A percentile compares a stretch with the other conserved stretches of the same genome.
Evolutionary conservation across 305 asterid genomes (phyloP).

Genomic region (Striga hermonthica): DNA sequence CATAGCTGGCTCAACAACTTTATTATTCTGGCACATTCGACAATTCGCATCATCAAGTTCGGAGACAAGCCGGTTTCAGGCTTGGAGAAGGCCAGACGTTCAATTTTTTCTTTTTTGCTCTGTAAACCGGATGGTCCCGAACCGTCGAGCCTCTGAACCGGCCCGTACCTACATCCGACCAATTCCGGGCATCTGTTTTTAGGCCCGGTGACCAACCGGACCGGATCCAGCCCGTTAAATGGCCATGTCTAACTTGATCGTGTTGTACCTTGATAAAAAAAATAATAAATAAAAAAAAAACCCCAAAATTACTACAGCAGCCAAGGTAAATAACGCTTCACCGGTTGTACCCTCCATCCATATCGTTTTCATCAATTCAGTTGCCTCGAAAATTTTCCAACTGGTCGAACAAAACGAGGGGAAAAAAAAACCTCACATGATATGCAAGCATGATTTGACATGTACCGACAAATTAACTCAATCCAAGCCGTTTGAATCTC

Average conservation of each 20-base stretch:
- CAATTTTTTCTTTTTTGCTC: too few species aligned
- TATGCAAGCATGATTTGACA: slow-evolving; percentile 23
- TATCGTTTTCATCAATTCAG: slow-evolving; percentile 21
- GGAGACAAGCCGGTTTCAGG: too few species aligned
- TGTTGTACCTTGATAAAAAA: neutral
- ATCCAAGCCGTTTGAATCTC: slow-evolving; percentile 39
- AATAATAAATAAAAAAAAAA: neutral
- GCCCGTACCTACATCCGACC: too few species aligned
- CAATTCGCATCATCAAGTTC: too few species aligned
- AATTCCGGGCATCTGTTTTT: too few species aligned
- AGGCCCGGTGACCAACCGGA: too few species aligned
- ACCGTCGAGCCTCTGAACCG: too few species aligned
- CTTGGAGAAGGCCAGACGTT: too few species aligned
- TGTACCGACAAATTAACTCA: slow-evolving; percentile 27
- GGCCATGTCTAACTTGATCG: too few species aligned
- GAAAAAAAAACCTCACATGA: slow-evolving; percentile 30
- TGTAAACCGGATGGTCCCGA: too few species aligned
- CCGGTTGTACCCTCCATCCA: slow-evolving; percentile 27
- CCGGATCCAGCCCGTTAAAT: too few species aligned
- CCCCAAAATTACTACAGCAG: slow-evolving; percentile 11
- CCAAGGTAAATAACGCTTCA: slow-evolving; percentile 19
- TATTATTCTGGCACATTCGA: neutral
- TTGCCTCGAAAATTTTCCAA: neutral
- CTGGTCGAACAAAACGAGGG: neutral
- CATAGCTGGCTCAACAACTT: slow-evolving; percentile 16